phyloP scores from a whole-genome alignment of 2,329 filamentous ascomycete species.

The Trichoderma sp. region DNA sequence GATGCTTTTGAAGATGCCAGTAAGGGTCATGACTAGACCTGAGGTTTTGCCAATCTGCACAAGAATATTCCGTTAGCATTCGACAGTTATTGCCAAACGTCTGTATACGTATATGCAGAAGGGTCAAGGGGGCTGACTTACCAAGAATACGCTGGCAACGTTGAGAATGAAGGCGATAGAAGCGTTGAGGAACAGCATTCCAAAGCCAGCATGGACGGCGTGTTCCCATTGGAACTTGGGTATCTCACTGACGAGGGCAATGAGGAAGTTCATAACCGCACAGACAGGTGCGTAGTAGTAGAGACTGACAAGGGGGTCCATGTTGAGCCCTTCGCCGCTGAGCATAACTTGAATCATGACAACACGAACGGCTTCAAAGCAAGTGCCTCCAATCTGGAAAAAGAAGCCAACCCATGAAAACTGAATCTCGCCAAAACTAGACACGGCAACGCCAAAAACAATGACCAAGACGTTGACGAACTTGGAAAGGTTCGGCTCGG shows the following conservation, averaged over 20 bases:
- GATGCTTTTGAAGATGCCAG: conserved; percentile 84
- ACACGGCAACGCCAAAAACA: conserved; percentile 51
- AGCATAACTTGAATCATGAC: conserved; percentile 85
- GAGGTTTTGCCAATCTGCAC: conserved; percentile 81
- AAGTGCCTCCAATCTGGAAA: conserved; percentile 71
- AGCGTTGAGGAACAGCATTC: conserved; percentile 70
- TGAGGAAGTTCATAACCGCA: conserved; percentile 73
- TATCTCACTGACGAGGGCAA: conserved; percentile 68
- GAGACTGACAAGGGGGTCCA: conserved; percentile 83
- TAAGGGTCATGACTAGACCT: conserved; percentile 79
- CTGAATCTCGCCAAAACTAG: conserved; percentile 62
- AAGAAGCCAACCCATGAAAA: conserved; percentile 65
- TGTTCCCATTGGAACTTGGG: conserved; percentile 64
- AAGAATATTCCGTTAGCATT: conserved; percentile 17
- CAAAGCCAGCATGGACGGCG: conserved; percentile 62
- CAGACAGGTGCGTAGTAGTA: conserved; percentile 90
- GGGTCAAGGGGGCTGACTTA: conserved; percentile 45
- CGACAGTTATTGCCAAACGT: not conserved
- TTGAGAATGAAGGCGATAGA: conserved; percentile 76
- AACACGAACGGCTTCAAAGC: conserved; percentile 77
- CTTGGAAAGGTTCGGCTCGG: conserved; percentile 45
- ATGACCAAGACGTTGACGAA: conserved; percentile 52
- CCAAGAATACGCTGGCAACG: conserved; percentile 80
- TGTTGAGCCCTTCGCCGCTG: conserved; percentile 72
- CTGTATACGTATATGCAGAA: not conserved